Evolutionary conservation across 805 yeast genomes (phyloP), one percentile per base, ranked within the genome.

Genomic region (Blastobotrys muscicola): DNA sequence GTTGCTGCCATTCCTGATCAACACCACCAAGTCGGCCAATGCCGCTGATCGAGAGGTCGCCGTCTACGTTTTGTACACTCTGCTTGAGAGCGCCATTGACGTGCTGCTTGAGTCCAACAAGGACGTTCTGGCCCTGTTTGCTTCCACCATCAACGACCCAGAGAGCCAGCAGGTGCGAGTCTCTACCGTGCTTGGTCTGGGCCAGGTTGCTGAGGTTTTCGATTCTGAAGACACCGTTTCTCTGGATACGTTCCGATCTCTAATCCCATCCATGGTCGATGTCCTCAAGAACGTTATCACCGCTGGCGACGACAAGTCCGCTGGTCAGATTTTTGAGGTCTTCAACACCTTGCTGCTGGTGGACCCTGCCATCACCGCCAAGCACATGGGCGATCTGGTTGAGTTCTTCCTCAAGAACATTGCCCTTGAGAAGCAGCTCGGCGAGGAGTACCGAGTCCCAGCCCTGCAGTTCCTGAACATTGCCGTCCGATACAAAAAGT

Each of bases 381-480:
- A 83, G 56, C 72, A 78, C 51, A 71, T 90, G 51, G 66, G 78
- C 39, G 78, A 72, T 41, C 73, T 92, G 55, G 68, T 87, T 50
- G 76, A 78, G 52, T 73, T 85, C 56, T 76, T 87, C 74, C 66
- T 81, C 53, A 48, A 49, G 41, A 85, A 85, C 62, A 77, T 89
- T 48, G 77, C 95, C 32, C 60, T 76, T 42, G 79, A 82, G 64
- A 67, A 71, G 41, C 45, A 41, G 49, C 62, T 82, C 43, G 95
- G 85, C 51, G 86, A 82, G 54, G 97, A 89, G 57, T 74, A 74
- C 62, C 78, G 97, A 67, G 75, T 75, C 46, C 83, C 80, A 59
- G 90, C 94, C 33, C 71, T 92, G 55, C 89, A 82, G 59, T 87
- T 87, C 57, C 74, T 92, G 50, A 80, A 82, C 46, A 78, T 90